Evolutionary conservation across 2,329 filamentous ascomycete species (phyloP).

Genomic region (Ophiocordyceps polyrhachis-furcata): DNA sequence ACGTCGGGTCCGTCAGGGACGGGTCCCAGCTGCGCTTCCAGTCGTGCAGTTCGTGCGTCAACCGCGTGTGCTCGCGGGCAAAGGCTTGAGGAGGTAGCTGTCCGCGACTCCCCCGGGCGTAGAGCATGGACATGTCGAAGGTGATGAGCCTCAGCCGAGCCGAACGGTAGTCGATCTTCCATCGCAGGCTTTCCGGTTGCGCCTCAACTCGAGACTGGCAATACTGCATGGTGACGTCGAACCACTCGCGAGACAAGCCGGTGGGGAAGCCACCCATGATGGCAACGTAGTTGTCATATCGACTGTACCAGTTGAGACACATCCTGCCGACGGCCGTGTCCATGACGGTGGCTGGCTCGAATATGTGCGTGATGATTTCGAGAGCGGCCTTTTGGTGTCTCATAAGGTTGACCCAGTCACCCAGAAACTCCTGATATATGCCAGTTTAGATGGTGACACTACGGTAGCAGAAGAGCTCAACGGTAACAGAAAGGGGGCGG

Average conservation of each 20-base stretch:
- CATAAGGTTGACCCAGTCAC: constrained; percentile 87
- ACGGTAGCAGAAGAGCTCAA: not conserved
- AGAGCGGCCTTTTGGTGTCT: constrained; percentile 83
- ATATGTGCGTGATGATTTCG: constrained; percentile 59
- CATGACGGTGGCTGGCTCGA: constrained; percentile 57
- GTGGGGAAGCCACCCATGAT: constrained; percentile 66
- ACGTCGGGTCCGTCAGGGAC: constrained; percentile 38
- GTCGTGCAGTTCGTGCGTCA: constrained; percentile 26
- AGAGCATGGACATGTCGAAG: constrained; percentile 63
- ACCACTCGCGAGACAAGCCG: constrained; percentile 62
- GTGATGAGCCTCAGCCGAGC: constrained; percentile 53
- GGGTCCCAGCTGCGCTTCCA: constrained; percentile 41
- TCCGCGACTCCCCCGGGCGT: constrained; percentile 46
- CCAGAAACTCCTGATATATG: constrained; percentile 58
- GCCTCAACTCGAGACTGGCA: constrained; percentile 38
- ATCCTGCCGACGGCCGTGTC: constrained; percentile 51
- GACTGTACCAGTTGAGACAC: constrained; percentile 73
- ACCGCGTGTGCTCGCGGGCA: constrained; percentile 34
- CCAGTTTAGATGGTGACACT: not conserved
- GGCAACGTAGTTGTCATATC: constrained; percentile 72
- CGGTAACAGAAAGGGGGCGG: not conserved
- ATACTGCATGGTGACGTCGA: constrained; percentile 42
- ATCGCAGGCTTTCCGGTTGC: constrained; percentile 42
- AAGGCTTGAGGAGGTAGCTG: constrained; percentile 50
- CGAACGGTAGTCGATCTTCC: constrained; percentile 48